Percentiles rank a stretch among this genome's conserved stretches.
phyloP scores from a whole-genome alignment of 768 basidiomycete species.

The Clathrus columnatus region DNA sequence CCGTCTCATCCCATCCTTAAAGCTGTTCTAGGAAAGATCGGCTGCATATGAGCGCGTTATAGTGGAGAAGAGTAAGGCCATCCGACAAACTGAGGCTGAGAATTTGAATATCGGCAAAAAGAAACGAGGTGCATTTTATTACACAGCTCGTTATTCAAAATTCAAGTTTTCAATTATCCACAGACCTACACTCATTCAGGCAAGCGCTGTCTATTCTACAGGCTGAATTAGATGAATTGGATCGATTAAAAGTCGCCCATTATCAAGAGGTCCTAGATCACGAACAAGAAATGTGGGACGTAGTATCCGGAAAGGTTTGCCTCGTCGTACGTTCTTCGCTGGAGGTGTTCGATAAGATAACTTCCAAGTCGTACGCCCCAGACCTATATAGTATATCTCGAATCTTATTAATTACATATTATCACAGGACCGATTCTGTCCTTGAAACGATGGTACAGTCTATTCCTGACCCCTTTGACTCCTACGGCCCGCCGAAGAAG shows the following conservation, averaged over 20 bases:
- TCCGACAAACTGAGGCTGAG: slow-evolving; percentile 75
- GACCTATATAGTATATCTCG: slow-evolving; percentile 5
- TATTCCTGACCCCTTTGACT: slow-evolving; percentile 88
- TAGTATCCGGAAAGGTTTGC: slow-evolving; percentile 72
- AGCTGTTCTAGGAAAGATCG: slow-evolving; percentile 66
- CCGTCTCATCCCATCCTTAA: slow-evolving; percentile 1
- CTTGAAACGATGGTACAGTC: slow-evolving; percentile 87
- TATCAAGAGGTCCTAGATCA: slow-evolving; percentile 82
- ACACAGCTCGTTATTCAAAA: neutral
- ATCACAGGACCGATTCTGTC: slow-evolving; percentile 61
- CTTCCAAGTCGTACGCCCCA: slow-evolving; percentile 68
- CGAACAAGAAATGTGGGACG: slow-evolving; percentile 94
- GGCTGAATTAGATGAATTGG: slow-evolving; percentile 84
- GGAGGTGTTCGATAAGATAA: slow-evolving; percentile 85
- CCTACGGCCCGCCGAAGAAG: slow-evolving; percentile 79
- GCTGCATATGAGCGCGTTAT: slow-evolving; percentile 74
- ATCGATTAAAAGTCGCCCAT: slow-evolving; percentile 75
- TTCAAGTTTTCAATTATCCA: slow-evolving; percentile 10
- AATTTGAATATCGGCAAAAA: slow-evolving; percentile 61
- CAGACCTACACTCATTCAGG: slow-evolving; percentile 84
- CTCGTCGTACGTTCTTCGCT: slow-evolving; percentile 82
- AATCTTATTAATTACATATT: slow-evolving; percentile 27
- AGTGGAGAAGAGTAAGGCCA: slow-evolving; percentile 74
- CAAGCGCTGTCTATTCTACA: slow-evolving; percentile 76
- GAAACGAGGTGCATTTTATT: slow-evolving; percentile 54